Evolutionary conservation across 108 stramenopile species (phyloP).

Genomic region (Nannochloropsis granulata): DNA sequence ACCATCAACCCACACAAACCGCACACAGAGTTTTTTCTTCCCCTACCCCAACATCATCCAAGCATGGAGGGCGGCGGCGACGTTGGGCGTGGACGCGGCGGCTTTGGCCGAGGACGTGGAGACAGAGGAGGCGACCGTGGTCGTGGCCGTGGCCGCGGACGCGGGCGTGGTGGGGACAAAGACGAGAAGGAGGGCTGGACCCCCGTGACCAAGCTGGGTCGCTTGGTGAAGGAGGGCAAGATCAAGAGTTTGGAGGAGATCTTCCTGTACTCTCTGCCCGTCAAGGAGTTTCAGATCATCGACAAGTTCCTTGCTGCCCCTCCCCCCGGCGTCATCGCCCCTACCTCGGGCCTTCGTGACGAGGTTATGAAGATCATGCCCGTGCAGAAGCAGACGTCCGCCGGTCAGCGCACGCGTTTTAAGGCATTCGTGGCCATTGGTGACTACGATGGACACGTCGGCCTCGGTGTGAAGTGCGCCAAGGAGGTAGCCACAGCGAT

Average conservation of each 20-base stretch:
- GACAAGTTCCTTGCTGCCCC: slow-evolving; percentile 60
- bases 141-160: slow-evolving; percentile 65
- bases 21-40: neutral
- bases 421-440: slow-evolving; percentile 99
- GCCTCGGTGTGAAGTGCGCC: slow-evolving; percentile 97
- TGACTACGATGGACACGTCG: slow-evolving; percentile 91
- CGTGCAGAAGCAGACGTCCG: slow-evolving; percentile 88
- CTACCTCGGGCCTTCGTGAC: slow-evolving; percentile 68
- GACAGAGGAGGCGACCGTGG: slow-evolving; percentile 54
- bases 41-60: neutral
- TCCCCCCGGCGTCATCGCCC: slow-evolving; percentile 35
- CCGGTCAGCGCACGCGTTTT: slow-evolving; percentile 99
- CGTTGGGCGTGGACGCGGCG: slow-evolving; percentile 32
- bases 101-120: slow-evolving; percentile 37
- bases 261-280: slow-evolving; percentile 96
- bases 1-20: neutral
- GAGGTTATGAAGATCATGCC: slow-evolving; percentile 99
- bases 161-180: slow-evolving; percentile 49
- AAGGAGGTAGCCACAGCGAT: slow-evolving; percentile 98
- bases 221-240: slow-evolving; percentile 98
- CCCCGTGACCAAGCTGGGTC: slow-evolving; percentile 99
- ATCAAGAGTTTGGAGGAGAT: slow-evolving; percentile 96
- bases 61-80: neutral
- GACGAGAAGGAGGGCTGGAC: slow-evolving; percentile 76
- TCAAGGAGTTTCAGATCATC: slow-evolving; percentile 99